Evolutionary conservation across 2,329 filamentous ascomycete species (phyloP).

Genomic region (Metarhizium rileyi): DNA sequence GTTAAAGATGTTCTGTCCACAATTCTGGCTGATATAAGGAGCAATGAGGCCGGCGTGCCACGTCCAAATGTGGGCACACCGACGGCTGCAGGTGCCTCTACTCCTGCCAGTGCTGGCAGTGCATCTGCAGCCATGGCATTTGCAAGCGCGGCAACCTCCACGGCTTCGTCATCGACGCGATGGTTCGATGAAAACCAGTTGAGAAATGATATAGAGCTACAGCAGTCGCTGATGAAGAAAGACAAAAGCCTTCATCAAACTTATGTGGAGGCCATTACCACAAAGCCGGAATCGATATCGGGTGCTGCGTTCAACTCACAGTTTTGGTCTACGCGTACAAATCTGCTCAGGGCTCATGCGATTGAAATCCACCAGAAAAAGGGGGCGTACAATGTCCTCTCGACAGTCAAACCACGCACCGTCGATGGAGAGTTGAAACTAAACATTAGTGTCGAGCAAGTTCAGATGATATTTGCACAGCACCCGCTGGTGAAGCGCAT

Average conservation of each 20-base stretch:
- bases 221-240: conserved; percentile 79
- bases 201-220: conserved; percentile 68
- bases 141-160: conserved; percentile 55
- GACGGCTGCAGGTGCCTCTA: conserved; percentile 16
- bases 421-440: conserved; percentile 54
- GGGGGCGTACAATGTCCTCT: conserved; percentile 88
- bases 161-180: conserved; percentile 40
- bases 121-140: conserved; percentile 67
- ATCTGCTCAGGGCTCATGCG: conserved; percentile 78
- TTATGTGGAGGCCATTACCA: conserved; percentile 73
- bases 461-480: conserved; percentile 85
- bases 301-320: conserved; percentile 76
- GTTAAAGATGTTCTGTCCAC: conserved; percentile 75
- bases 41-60: conserved; percentile 39
- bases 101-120: conserved; percentile 25
- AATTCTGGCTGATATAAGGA: conserved; percentile 62
- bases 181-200: conserved; percentile 78
- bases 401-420: conserved; percentile 64
- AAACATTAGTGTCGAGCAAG: conserved; percentile 83
- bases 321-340: conserved; percentile 88
- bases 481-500: conserved; percentile 84
- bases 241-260: conserved; percentile 68
- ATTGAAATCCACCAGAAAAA: conserved; percentile 80
- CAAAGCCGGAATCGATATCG: conserved; percentile 76
- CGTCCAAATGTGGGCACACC: conserved; percentile 30